A percentile compares a stretch with the other conserved stretches of the same genome.
These are phyloP conservation scores for Sporothrix mexicana DNA, from an alignment of 2,329 filamentous ascomycete genomes.

Conservation along the genomic window DNA sequence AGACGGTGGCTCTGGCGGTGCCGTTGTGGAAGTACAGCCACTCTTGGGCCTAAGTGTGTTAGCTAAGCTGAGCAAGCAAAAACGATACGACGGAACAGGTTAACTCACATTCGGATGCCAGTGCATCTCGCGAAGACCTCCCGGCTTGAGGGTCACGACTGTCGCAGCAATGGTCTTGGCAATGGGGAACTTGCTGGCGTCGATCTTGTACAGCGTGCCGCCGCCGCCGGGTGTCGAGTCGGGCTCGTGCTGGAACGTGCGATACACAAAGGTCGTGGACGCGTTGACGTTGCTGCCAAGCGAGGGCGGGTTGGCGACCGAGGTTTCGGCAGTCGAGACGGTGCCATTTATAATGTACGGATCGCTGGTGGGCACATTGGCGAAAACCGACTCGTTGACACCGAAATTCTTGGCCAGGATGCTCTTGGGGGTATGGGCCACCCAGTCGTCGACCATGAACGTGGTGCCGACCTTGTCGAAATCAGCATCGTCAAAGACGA, in stretches of 20 bases:
- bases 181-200: slow-evolving; percentile 70
- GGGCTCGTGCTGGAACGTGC: slow-evolving; percentile 62
- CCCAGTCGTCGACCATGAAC: slow-evolving; percentile 74
- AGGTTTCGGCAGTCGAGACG: slow-evolving; percentile 52
- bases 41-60: slow-evolving; percentile 62
- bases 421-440: slow-evolving; percentile 66
- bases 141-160: slow-evolving; percentile 67
- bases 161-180: slow-evolving; percentile 69
- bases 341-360: slow-evolving; percentile 68
- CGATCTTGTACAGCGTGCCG: slow-evolving; percentile 66
- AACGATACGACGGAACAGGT: neutral
- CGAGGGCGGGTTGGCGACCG: slow-evolving; percentile 39
- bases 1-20: slow-evolving; percentile 66
- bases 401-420: slow-evolving; percentile 74
- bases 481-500: slow-evolving; percentile 68
- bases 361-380: slow-evolving; percentile 59
- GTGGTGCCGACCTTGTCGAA: slow-evolving; percentile 71
- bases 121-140: slow-evolving; percentile 68
- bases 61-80: neutral
- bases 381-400: slow-evolving; percentile 64
- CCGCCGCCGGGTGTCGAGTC: slow-evolving; percentile 34
- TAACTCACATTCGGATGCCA: slow-evolving; percentile 70
- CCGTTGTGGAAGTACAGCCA: slow-evolving; percentile 75
- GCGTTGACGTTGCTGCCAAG: slow-evolving; percentile 27
- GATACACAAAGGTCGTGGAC: slow-evolving; percentile 58